Conservation (phyloP, 2,329 filamentous ascomycete genomes). For the Cladosporium oxysporum region DNA sequence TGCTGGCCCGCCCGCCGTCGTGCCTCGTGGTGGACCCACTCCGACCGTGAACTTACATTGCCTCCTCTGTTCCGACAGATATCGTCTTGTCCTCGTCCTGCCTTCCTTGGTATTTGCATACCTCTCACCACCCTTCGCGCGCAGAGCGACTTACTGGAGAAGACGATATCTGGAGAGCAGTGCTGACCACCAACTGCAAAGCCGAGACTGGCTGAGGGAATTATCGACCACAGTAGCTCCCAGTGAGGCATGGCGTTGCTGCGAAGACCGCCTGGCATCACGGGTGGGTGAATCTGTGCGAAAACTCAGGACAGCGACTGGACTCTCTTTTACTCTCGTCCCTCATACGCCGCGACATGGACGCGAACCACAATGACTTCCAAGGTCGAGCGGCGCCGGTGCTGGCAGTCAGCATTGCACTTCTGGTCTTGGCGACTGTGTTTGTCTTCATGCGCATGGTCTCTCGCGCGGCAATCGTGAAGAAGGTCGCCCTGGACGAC, state of each 20-base stretch:
- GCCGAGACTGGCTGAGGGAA: background rate
- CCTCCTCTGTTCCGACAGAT: slow-evolving; percentile 14
- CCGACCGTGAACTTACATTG: background rate
- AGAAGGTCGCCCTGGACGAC: slow-evolving; percentile 73
- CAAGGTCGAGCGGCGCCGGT: slow-evolving; percentile 49
- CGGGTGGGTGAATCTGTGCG: slow-evolving; percentile 17
- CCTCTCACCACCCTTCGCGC: background rate
- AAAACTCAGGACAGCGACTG: slow-evolving; percentile 1
- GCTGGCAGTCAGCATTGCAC: slow-evolving; percentile 69
- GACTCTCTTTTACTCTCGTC: background rate
- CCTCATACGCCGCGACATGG: slow-evolving; percentile 23
- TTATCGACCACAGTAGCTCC: background rate
- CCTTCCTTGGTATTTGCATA: background rate
- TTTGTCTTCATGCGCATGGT: slow-evolving; percentile 76
- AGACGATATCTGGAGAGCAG: background rate
- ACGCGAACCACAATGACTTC: slow-evolving; percentile 32
- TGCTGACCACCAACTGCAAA: background rate
- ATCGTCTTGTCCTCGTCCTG: slow-evolving; percentile 7
- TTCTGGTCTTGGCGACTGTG: slow-evolving; percentile 67
- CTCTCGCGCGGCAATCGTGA: slow-evolving; percentile 72
- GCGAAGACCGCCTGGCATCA: slow-evolving; percentile 18
- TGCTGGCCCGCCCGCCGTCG: slow-evolving; percentile 12
- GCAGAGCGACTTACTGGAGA: background rate
- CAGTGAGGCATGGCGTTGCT: slow-evolving; percentile 13
- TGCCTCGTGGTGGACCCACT: slow-evolving; percentile 19